A percentile compares a stretch with the other conserved stretches of the same genome.
These are phyloP conservation scores for Neurospora discreta DNA, from an alignment of 495 filamentous ascomycete species.

Conservation along the genomic window DNA sequence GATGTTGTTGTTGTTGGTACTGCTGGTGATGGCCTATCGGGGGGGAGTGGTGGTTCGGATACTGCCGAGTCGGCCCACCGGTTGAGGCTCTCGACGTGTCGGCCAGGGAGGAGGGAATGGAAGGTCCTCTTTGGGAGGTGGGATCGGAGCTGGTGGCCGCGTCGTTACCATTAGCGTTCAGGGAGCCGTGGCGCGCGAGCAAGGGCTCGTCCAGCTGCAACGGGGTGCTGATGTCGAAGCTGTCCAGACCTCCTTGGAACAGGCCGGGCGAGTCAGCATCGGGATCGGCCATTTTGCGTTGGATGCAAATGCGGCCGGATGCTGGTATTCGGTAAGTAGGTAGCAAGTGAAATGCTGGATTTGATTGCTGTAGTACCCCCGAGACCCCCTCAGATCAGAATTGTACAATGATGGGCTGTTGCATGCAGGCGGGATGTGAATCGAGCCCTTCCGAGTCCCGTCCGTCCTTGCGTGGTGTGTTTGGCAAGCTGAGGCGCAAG, in stretches of 20 bases:
- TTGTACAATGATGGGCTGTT: conserved; percentile 14
- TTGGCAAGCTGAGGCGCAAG: neutral
- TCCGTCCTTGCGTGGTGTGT: neutral
- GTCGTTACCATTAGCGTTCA: conserved; percentile 4
- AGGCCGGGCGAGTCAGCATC: conserved; percentile 16
- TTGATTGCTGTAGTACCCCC: neutral
- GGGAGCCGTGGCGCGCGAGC: conserved; percentile 4
- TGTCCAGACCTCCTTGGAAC: conserved; percentile 14
- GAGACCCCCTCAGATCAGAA: neutral
- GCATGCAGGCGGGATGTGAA: conserved; percentile 13
- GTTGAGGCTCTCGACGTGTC: conserved; percentile 7
- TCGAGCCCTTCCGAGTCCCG: neutral
- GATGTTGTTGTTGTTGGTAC: too few relatives aligned
- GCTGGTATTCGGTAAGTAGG: neutral
- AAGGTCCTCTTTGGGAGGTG: conserved; percentile 1
- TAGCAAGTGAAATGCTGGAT: too few relatives aligned
- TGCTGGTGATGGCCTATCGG: conserved; percentile 16
- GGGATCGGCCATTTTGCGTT: conserved; percentile 17
- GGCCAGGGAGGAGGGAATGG: conserved; percentile 3
- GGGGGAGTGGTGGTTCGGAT: conserved; percentile 1
- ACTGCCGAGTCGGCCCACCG: conserved; percentile 8
- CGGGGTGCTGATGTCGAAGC: conserved; percentile 7
- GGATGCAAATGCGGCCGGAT: neutral
- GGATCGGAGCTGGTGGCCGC: conserved; percentile 10
- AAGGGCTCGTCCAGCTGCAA: conserved; percentile 2